Evolutionary conservation across 1,139 yeast species (phyloP).

Genomic region (Casaregolazyma lundiana): DNA sequence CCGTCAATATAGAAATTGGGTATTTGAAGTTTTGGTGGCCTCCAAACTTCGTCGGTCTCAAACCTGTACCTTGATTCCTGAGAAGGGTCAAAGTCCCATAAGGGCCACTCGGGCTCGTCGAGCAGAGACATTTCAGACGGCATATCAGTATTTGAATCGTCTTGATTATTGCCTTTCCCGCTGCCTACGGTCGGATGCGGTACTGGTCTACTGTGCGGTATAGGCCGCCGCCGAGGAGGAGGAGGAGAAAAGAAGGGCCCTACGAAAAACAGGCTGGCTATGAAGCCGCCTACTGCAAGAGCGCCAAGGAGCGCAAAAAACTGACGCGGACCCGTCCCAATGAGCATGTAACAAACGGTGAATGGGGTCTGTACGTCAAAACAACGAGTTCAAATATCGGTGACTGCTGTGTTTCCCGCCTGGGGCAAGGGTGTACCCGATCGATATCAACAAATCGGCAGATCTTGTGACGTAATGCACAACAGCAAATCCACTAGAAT

Average conservation of each 20-base stretch:
- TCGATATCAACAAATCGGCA: no score
- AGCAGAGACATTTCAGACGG: no score
- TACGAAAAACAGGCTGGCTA: neutral
- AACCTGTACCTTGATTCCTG: conserved; percentile 8
- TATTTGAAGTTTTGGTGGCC: conserved; percentile 11
- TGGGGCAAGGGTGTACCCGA: no score
- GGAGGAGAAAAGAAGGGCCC: neutral
- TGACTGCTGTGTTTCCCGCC: no score
- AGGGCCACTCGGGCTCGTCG: neutral
- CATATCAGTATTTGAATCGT: neutral
- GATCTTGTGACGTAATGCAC: no score
- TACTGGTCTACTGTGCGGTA: neutral
- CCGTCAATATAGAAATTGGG: neutral
- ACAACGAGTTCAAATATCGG: no score
- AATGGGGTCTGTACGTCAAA: no score
- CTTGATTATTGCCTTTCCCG: neutral
- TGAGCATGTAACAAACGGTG: neutral
- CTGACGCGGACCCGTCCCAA: neutral
- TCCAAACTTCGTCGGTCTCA: conserved; percentile 17
- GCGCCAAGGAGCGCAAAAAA: neutral
- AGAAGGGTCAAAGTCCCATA: neutral
- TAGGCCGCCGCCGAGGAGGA: no score
- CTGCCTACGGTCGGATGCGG: neutral
- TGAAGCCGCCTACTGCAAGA: neutral
- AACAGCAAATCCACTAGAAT: no score